Percentiles rank a stretch among this genome's conserved stretches.
These are phyloP conservation scores for Thermomyces lanuginosus DNA, from an alignment of 2,329 filamentous ascomycete species.

Conservation along the genomic window DNA sequence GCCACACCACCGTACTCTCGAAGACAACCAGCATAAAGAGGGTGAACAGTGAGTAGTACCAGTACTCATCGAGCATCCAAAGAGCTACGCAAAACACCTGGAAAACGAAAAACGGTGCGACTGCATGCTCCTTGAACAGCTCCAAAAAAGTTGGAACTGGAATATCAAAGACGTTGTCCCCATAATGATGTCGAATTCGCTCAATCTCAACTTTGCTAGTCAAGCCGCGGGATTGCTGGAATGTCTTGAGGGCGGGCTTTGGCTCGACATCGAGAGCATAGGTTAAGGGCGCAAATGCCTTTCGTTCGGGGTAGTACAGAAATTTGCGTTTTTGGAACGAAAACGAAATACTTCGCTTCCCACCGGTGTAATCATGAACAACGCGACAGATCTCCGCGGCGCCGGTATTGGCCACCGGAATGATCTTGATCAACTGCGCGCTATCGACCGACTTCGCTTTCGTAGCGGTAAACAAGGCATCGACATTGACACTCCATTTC, in stretches of 20 bases:
- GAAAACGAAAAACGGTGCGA: constrained; percentile 98
- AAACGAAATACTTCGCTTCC: constrained; percentile 67
- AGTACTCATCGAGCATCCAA: constrained; percentile 98
- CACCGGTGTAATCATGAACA: constrained; percentile 56
- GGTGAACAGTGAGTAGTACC: constrained; percentile 99
- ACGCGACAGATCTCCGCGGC: constrained; percentile 74
- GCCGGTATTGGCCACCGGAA: constrained; percentile 79
- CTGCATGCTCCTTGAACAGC: constrained; percentile 94
- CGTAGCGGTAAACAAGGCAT: constrained; percentile 63
- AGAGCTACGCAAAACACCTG: constrained; percentile 96
- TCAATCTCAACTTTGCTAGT: constrained; percentile 57
- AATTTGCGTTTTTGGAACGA: constrained; percentile 97
- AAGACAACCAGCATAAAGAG: constrained; percentile 96
- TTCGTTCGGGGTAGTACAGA: constrained; percentile 55
- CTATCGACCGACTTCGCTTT: constrained; percentile 52
- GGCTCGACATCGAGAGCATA: constrained; percentile 77
- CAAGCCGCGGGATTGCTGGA: constrained; percentile 68
- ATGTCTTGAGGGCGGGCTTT: constrained; percentile 59
- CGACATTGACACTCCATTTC: constrained; percentile 88
- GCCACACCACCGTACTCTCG: constrained; percentile 98
- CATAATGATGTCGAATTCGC: constrained; percentile 79
- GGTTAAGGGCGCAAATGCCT: constrained; percentile 63
- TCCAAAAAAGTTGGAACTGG: constrained; percentile 91
- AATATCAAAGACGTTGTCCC: constrained; percentile 91
- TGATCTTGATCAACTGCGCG: constrained; percentile 79